A percentile compares a stretch with the other conserved stretches of the same genome.
These are phyloP conservation scores for Babesia microti DNA, from an alignment of 169 alveolate genomes.

Conservation along the genomic window DNA sequence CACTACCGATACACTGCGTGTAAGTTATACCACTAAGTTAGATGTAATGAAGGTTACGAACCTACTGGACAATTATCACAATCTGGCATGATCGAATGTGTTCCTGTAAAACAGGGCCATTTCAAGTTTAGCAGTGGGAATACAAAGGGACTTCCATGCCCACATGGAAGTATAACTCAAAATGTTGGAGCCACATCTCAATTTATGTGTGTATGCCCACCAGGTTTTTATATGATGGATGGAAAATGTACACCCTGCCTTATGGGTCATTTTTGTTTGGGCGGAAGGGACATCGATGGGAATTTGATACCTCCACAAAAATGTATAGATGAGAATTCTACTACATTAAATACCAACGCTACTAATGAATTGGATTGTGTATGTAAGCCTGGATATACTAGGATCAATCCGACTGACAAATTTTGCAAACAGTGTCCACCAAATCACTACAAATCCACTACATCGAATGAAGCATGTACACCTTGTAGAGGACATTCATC, in stretches of 20 bases:
- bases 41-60: slow-evolving; percentile 47
- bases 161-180: slow-evolving; percentile 55
- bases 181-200: slow-evolving; percentile 46
- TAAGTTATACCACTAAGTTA: slow-evolving; percentile 34
- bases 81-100: slow-evolving; percentile 20
- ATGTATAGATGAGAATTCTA: slow-evolving; percentile 37
- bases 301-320: slow-evolving; percentile 17
- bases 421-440: slow-evolving; percentile 44
- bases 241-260: slow-evolving; percentile 53
- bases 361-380: slow-evolving; percentile 45
- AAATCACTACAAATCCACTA: slow-evolving; percentile 35
- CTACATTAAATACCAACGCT: slow-evolving; percentile 55
- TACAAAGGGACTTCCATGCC: slow-evolving; percentile 47
- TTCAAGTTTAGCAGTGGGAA: slow-evolving; percentile 49
- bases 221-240: slow-evolving; percentile 22
- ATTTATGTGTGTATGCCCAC: slow-evolving; percentile 43
- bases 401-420: slow-evolving; percentile 2
- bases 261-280: slow-evolving; percentile 56
- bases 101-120: slow-evolving; percentile 12
- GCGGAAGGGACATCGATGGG: slow-evolving; percentile 39
- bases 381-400: slow-evolving; percentile 42
- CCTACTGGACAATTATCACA: slow-evolving; percentile 5
- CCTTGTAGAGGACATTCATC: slow-evolving; percentile 48
- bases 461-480: slow-evolving; percentile 50
- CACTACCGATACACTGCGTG: slow-evolving; percentile 48